Conservation (phyloP, 208 protist genomes). For the Plasmodiophora brassicae region DNA sequence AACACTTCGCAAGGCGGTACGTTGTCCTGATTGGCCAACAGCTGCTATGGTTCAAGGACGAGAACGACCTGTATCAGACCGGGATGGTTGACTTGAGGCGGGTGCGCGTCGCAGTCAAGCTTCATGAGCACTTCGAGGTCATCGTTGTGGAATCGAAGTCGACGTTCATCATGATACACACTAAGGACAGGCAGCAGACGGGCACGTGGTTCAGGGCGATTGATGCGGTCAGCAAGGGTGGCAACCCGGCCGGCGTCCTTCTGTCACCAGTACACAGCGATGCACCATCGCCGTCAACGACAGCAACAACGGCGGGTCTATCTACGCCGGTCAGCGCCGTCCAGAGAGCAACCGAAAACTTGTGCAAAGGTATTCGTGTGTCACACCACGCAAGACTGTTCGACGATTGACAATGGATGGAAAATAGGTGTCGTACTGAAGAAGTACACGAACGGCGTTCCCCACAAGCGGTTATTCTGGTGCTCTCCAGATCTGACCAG, state of each 20-base stretch:
- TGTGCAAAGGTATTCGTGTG: not conserved
- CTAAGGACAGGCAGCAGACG: not conserved
- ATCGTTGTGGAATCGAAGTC: not conserved
- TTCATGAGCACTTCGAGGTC: not conserved
- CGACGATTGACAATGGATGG: not conserved
- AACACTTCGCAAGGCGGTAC: not conserved
- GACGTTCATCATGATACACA: not conserved
- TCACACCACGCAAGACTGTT: not conserved
- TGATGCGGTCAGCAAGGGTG: not conserved
- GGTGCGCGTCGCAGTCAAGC: not conserved
- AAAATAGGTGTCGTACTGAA: not conserved
- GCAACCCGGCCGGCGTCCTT: not conserved
- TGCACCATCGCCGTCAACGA: not conserved
- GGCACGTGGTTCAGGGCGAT: not conserved
- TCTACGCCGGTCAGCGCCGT: no score
- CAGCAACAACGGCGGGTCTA: no score
- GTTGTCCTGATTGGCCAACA: not conserved
- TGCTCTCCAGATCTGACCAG: not conserved
- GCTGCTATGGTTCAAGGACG: not conserved
- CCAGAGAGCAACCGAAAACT: not conserved
- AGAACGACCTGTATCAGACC: not conserved
- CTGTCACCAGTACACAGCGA: not conserved
- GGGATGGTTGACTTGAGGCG: not conserved
- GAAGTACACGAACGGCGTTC: not conserved
- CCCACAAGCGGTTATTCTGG: not conserved